A percentile compares a stretch with the other conserved stretches of the same genome.
Conservation (phyloP, 805 yeast species). For the Grigorovia jiainica region DNA sequence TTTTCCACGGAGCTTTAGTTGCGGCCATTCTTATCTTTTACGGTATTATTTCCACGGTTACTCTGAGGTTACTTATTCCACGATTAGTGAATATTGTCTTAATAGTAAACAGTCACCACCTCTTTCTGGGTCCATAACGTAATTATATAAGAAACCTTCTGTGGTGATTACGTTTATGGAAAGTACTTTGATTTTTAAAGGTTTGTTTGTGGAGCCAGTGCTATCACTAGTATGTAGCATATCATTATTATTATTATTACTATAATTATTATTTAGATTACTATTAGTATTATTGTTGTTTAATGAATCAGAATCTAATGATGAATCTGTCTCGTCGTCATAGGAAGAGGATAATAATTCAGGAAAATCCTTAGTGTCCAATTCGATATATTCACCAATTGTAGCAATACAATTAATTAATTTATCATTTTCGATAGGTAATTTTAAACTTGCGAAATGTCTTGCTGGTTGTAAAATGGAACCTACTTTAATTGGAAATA, state of each 20-base stretch:
- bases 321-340: conserved; percentile 1
- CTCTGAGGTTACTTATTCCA: conserved; percentile 5
- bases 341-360: conserved; percentile 20
- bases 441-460: conserved; percentile 81
- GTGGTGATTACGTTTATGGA: conserved; percentile 61
- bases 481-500: conserved; percentile 63
- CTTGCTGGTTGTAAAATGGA: conserved; percentile 83
- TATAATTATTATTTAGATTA: too few species aligned
- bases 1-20: too few species aligned
- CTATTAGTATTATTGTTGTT: too few species aligned
- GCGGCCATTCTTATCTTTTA: not conserved
- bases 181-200: conserved; percentile 27
- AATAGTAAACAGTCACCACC: conserved; percentile 89
- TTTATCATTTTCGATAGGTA: conserved; percentile 35
- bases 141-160: conserved; percentile 73
- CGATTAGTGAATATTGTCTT: conserved; percentile 51
- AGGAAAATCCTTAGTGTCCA: conserved; percentile 22
- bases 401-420: conserved; percentile 16
- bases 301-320: too few species aligned
- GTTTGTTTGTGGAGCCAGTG: too few species aligned
- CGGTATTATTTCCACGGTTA: not conserved
- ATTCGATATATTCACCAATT: conserved; percentile 29
- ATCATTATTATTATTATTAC: too few species aligned
- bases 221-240: too few species aligned
- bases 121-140: conserved; percentile 71